Evolutionary conservation across 164 flowering plant genomes (phyloP).

Genomic region (Kalanchoe fedtschenkoi): DNA sequence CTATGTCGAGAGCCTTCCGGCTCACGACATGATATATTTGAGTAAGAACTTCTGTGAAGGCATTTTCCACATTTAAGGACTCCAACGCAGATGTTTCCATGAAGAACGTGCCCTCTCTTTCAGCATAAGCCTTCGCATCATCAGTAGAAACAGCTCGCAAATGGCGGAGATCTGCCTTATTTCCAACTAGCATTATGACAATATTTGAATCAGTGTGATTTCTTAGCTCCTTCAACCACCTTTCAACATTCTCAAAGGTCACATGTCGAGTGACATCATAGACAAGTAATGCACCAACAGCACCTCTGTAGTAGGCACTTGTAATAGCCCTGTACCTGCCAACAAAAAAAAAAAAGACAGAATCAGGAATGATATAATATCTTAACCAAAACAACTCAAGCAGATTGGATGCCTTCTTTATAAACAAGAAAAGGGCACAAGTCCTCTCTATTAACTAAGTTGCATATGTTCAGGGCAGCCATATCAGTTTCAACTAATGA

Average conservation of each 20-base stretch:
- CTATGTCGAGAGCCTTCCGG: slow-evolving; percentile 50
- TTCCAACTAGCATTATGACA: too few relatives aligned
- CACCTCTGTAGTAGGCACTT: slow-evolving; percentile 70
- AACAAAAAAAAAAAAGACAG: too few relatives aligned
- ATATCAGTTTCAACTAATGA: too few relatives aligned
- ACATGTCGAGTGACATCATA: slow-evolving; percentile 60
- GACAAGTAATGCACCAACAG: too few relatives aligned
- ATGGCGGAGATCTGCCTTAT: too few relatives aligned
- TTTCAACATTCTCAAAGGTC: slow-evolving; percentile 65
- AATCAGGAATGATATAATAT: neutral
- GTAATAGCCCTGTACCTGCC: slow-evolving; percentile 65
- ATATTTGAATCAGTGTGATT: too few relatives aligned
- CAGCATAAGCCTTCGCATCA: slow-evolving; percentile 50
- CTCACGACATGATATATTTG: slow-evolving; percentile 53
- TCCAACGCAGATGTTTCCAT: too few relatives aligned
- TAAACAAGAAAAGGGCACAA: too few relatives aligned
- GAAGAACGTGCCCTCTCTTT: slow-evolving; percentile 43
- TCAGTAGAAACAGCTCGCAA: slow-evolving; percentile 54
- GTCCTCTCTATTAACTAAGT: too few relatives aligned
- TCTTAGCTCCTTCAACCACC: too few relatives aligned
- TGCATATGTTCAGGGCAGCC: neutral
- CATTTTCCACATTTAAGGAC: too few relatives aligned
- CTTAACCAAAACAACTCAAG: neutral
- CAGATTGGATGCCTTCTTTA: too few relatives aligned
- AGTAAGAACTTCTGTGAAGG: slow-evolving; percentile 58